These are phyloP conservation scores for Henckelia pumila DNA, from an alignment of 257 asterid genomes.

Conservation along the genomic window DNA sequence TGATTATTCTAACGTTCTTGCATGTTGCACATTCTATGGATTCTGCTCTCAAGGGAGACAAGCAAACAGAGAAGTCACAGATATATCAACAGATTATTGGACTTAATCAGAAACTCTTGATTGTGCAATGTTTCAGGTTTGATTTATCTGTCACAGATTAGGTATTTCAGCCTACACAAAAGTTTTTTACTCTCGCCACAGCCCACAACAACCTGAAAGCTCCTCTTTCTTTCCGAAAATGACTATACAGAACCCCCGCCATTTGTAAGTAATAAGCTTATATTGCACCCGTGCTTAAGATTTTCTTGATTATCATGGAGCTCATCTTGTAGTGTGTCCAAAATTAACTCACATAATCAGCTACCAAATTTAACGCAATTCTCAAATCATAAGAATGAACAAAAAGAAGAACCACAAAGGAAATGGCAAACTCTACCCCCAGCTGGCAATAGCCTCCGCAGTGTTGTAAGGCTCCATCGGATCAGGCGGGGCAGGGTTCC, in stretches of 20 bases:
- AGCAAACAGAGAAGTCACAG: neutral
- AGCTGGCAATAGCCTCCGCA: slow-evolving; percentile 87
- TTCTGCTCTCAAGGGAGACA: slow-evolving; percentile 3
- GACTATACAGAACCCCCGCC: too few relatives aligned
- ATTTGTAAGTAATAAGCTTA: too few relatives aligned
- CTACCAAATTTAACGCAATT: slow-evolving; percentile 11
- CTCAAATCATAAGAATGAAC: neutral
- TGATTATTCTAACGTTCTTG: neutral
- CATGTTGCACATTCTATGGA: neutral
- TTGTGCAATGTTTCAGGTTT: too few relatives aligned
- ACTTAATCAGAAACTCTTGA: too few relatives aligned
- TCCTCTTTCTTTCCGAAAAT: too few relatives aligned
- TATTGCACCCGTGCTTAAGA: too few relatives aligned
- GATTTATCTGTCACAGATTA: too few relatives aligned
- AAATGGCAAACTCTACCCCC: slow-evolving; percentile 57
- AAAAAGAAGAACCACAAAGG: neutral
- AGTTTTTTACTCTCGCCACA: too few relatives aligned
- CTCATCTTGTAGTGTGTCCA: neutral
- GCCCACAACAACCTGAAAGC: too few relatives aligned
- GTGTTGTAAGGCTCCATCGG: slow-evolving; percentile 93
- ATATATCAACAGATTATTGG: too few relatives aligned
- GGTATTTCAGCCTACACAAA: too few relatives aligned
- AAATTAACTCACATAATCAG: neutral
- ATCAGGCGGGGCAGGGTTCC: slow-evolving; percentile 93
- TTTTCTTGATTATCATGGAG: too few relatives aligned